Conservation (phyloP, 441 rosid species). For the Erodium trifolium region DNA sequence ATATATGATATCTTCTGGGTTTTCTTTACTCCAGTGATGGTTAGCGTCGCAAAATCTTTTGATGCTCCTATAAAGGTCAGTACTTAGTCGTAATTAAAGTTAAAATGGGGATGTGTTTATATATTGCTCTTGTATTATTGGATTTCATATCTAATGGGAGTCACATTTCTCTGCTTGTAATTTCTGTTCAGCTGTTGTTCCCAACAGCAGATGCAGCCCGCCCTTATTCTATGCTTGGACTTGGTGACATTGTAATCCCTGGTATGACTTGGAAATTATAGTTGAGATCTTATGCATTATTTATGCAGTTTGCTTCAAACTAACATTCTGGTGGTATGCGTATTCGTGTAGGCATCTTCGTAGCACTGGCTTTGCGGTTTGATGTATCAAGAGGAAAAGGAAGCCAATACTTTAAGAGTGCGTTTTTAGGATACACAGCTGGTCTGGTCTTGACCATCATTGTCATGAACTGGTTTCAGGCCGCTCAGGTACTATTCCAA, state of each 20-base stretch:
- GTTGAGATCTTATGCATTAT: background rate
- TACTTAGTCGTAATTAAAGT: background rate
- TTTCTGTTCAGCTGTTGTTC: slow-evolving; percentile 65
- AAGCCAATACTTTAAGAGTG: slow-evolving; percentile 88
- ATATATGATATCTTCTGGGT: slow-evolving; percentile 96
- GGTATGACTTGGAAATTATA: slow-evolving; percentile 34
- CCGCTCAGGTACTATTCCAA: slow-evolving; percentile 61
- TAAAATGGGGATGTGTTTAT: background rate
- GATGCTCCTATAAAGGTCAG: slow-evolving; percentile 98
- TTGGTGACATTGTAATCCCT: slow-evolving; percentile 96
- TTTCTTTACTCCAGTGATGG: slow-evolving; percentile 98
- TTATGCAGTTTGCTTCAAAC: background rate
- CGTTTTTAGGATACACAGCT: slow-evolving; percentile 65
- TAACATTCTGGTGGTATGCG: background rate
- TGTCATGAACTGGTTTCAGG: slow-evolving; percentile 61
- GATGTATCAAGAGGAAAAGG: slow-evolving; percentile 81
- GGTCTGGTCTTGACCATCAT: slow-evolving; percentile 59
- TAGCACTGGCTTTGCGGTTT: slow-evolving; percentile 82
- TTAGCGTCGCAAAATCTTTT: slow-evolving; percentile 93
- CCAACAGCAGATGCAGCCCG: slow-evolving; percentile 66
- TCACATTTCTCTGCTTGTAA: background rate
- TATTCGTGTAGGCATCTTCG: slow-evolving; percentile 62
- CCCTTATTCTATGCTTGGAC: slow-evolving; percentile 96
- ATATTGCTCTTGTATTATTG: slow-evolving; percentile 3
- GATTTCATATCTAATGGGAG: slow-evolving; percentile 6